phyloP scores from a whole-genome alignment of 1,139 yeast species.

The Pichia sp. region DNA sequence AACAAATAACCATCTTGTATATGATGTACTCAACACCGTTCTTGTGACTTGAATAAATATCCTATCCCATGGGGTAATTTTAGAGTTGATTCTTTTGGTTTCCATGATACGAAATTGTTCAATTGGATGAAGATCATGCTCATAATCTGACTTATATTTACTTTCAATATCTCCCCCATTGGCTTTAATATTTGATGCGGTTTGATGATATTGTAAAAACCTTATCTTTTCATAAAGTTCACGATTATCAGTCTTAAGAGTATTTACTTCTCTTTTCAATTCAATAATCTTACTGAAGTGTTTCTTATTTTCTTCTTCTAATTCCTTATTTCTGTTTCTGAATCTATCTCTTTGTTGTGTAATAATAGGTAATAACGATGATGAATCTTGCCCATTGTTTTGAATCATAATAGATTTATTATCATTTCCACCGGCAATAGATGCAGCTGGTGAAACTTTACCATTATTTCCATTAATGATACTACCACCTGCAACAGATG shows the following conservation, averaged over 20 bases:
- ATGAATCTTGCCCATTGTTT: slow-evolving; percentile 9
- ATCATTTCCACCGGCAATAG: slow-evolving; percentile 40
- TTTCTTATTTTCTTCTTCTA: slow-evolving; percentile 74
- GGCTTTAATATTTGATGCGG: slow-evolving; percentile 12
- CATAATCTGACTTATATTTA: slow-evolving; percentile 56
- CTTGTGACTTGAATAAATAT: slow-evolving; percentile 70
- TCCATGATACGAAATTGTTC: slow-evolving; percentile 78
- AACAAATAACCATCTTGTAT: slow-evolving; percentile 67
- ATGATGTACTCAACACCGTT: slow-evolving; percentile 64
- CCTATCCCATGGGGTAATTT: slow-evolving; percentile 72
- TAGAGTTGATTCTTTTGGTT: slow-evolving; percentile 66
- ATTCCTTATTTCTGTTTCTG: slow-evolving; percentile 69
- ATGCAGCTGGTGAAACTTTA: slow-evolving; percentile 43
- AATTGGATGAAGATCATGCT: slow-evolving; percentile 74
- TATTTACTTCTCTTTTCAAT: slow-evolving; percentile 56
- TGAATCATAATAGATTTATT: background rate
- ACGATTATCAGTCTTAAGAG: slow-evolving; percentile 66
- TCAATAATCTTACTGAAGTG: slow-evolving; percentile 50
- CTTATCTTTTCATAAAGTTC: slow-evolving; percentile 78
- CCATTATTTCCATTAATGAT: slow-evolving; percentile 18
- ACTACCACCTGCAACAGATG: slow-evolving; percentile 43
- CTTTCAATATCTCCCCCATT: slow-evolving; percentile 45
- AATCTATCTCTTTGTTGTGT: slow-evolving; percentile 94
- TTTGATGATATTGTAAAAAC: slow-evolving; percentile 54
- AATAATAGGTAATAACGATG: slow-evolving; percentile 73